Evolutionary conservation across 768 basidiomycete species (phyloP), one percentile per base, ranked within the genome.

Genomic region (Leucocoprinus sp.): DNA sequence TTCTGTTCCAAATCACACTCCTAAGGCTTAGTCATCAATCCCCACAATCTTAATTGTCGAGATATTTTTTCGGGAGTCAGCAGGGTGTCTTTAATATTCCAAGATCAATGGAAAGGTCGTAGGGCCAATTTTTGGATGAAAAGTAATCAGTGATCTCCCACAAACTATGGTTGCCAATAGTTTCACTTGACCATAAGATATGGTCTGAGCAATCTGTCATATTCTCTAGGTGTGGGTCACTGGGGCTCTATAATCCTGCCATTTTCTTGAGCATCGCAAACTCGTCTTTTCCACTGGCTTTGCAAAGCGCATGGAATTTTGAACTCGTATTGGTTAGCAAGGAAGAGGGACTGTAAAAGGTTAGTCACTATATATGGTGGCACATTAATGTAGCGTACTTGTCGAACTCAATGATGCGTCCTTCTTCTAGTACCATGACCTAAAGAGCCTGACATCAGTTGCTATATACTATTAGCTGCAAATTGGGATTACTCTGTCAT

Each of bases 361-460:
- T 5, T 9, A 49, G 18, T 26, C 14, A 12, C 15, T 2, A 12
- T 26, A 7, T 33, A 14, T 11, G 8, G 12, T 0, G 19, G 3
- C 37, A 37, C 36, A 9, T 29, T 24, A 29, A 12, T 8, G 23
- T 57, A 19, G 22, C 68, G 26, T 49, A 75, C 68, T 60, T 72
- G 57, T 84, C 84, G 54, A 82, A 91, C 55, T 92, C 90, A 4
- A 75, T 71, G 36, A 93, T 86, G 1, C 72, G 73, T 4, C 90
- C 89, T 58, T 85, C 71, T 37, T 90, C 87, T 19, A 92, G 69
- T 5, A 88, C 64, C 75, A 87, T 77, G 34, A 88, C 78, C 85
- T 87, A 19, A 35, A 18, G 17, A 8, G 34, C 24, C 15, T 31
- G 31, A 8, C 17, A 29, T 9, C 11, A 22, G 29, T 14, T 21